Percentiles rank a stretch among this genome's conserved stretches.
Conservation (phyloP, 768 basidiomycete species). For the Mycena leptocephala region DNA sequence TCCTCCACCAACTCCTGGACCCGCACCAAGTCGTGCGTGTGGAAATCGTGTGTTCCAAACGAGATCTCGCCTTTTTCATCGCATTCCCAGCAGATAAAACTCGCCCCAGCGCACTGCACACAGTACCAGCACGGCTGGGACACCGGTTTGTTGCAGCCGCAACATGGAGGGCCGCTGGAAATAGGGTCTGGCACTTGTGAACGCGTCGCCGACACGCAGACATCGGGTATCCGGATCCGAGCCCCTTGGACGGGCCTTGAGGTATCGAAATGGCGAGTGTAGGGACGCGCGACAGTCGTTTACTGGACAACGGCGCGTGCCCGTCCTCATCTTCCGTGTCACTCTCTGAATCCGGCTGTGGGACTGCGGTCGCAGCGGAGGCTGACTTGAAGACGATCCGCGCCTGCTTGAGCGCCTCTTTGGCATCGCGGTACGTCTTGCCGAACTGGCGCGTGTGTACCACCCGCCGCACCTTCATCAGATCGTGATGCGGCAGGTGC, state of each 20-base stretch:
- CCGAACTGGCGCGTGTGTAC: constrained; percentile 31
- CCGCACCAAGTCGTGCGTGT: constrained; percentile 41
- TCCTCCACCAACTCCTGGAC: constrained; percentile 31
- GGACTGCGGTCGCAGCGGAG: neutral
- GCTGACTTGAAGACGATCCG: constrained; percentile 16
- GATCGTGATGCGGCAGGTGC: constrained; percentile 48
- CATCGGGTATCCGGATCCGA: neutral
- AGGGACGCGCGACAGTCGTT: neutral
- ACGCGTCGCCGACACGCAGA: constrained; percentile 6
- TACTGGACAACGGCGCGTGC: neutral
- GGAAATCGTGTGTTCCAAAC: constrained; percentile 30
- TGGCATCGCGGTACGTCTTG: constrained; percentile 39
- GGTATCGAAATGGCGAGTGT: constrained; percentile 15
- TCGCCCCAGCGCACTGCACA: constrained; percentile 42
- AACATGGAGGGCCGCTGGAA: constrained; percentile 35
- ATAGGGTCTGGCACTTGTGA: neutral
- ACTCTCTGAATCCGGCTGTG: neutral
- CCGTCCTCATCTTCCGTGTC: constrained; percentile 21
- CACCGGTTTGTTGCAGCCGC: constrained; percentile 36
- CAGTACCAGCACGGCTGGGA: constrained; percentile 50
- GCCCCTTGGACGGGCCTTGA: neutral
- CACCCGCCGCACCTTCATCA: constrained; percentile 46
- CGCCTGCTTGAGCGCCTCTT: constrained; percentile 37
- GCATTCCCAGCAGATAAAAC: constrained; percentile 43
- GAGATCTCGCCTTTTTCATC: constrained; percentile 30